Base-by-base conservation (phyloP, 164 flowering plant genomes). In the Akebia trifoliata region DNA sequence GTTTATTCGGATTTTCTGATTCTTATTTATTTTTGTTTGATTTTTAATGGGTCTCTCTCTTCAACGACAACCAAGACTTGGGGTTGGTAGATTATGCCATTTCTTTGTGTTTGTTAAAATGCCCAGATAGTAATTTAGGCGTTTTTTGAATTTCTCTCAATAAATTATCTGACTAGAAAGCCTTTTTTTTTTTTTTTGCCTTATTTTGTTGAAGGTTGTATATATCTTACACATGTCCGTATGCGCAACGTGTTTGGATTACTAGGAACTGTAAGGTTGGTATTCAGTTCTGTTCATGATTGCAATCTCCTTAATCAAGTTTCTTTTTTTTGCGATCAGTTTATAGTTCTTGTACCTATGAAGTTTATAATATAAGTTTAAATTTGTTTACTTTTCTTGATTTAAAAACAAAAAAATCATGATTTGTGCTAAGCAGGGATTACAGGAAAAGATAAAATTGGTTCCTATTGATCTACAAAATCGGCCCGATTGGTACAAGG, bases 401-500 rank as follows among this genome's bases (percentile, higher is more conserved):
- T 15, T 24, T 18, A 15, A 21, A 30, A 20, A 48, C 12, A 29
- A 22, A n/a, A n/a, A n/a, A n/a, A n/a, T n/a, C n/a, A 50, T 30
- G 7, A 21, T 46, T 24, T 36, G 4, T 8, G 34, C 6, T 34
- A 34, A 60, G 48, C 79, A 88, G 96, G 93, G 90, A 12, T 68
- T 85, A 67, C 84, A 85, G 60, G 89, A 86, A n/a, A 65, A 72
- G 69, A 86, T 84, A 45, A 70, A 81, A 63, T 65, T 86, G 73
- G 84, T 89, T 44, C 83, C 90, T 1, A 79, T 89, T 59, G 76
- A 86, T 74, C 78, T 89, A 52, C 65, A 71, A 42, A 72, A 86
- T 62, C 74, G 88, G 52, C 97, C 97, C 55, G 71, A 70, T 61
- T 90, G 97, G 97, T 90, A 90, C 76, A 90, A 83, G 78, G 95